A percentile compares a stretch with the other conserved stretches of the same genome.
Conservation (phyloP, 305 asterid genomes). For the Rubia peregrina region DNA sequence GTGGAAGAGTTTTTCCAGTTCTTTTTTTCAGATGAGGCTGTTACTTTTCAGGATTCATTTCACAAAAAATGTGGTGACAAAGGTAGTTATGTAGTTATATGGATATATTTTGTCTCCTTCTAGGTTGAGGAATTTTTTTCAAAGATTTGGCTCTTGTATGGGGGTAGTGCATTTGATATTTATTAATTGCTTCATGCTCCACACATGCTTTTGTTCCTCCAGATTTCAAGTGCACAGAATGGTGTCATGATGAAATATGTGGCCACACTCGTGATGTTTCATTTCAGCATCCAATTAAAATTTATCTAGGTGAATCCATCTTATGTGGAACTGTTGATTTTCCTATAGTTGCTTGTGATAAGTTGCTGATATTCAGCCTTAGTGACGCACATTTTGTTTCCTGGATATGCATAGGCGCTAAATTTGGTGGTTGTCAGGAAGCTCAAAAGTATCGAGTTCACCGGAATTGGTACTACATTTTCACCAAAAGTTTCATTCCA, state of each 20-base stretch:
- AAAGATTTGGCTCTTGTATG: slow-evolving; percentile 16
- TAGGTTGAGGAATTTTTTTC: background rate
- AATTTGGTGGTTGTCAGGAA: slow-evolving; percentile 72
- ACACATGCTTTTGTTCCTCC: slow-evolving; percentile 8
- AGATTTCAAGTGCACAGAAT: slow-evolving; percentile 76
- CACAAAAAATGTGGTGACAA: slow-evolving; percentile 89
- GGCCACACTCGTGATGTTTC: slow-evolving; percentile 73
- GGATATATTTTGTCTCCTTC: background rate
- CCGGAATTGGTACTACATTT: slow-evolving; percentile 44
- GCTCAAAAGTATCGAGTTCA: slow-evolving; percentile 63
- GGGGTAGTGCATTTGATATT: background rate
- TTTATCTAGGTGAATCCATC: slow-evolving; percentile 65
- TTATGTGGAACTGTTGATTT: slow-evolving; percentile 3
- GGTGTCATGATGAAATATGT: slow-evolving; percentile 61
- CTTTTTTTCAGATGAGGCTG: slow-evolving; percentile 68
- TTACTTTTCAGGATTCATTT: slow-evolving; percentile 59
- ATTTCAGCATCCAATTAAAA: slow-evolving; percentile 92
- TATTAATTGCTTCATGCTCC: background rate
- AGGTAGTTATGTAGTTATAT: slow-evolving; percentile 39
- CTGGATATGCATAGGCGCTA: slow-evolving; percentile 50
- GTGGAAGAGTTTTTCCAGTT: slow-evolving; percentile 68
- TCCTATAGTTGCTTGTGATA: background rate
- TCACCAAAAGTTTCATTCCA: slow-evolving; percentile 11
- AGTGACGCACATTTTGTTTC: background rate
- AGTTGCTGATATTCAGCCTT: background rate